Percentiles rank a stretch among this genome's conserved stretches.
These are phyloP conservation scores for Gloeopeniophorella convolvens DNA, from an alignment of 768 basidiomycete genomes.

Conservation along the genomic window DNA sequence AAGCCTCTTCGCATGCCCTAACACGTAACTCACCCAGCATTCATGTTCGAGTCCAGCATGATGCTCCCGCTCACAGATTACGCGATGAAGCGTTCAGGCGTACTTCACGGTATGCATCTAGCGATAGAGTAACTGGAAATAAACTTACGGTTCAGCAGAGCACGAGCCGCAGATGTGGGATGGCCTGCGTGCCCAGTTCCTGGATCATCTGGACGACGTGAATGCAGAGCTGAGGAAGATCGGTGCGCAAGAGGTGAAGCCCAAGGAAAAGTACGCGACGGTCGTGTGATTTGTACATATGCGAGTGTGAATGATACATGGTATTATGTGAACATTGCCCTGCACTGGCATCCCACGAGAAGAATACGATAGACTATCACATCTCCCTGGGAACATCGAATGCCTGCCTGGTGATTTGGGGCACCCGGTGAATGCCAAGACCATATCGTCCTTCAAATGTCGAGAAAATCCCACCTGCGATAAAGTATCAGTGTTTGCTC, in stretches of 20 bases:
- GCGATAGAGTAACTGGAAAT: too few species aligned
- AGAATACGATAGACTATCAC: too few species aligned
- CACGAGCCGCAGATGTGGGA: slow-evolving; percentile 68
- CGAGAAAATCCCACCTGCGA: background rate
- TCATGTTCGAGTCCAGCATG: slow-evolving; percentile 62
- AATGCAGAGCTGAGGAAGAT: slow-evolving; percentile 29
- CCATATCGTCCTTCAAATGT: slow-evolving; percentile 5
- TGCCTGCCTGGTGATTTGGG: too few species aligned
- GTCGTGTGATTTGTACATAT: background rate
- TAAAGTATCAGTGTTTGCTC: background rate
- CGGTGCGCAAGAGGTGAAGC: background rate
- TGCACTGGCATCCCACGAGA: too few species aligned
- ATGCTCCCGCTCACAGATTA: slow-evolving; percentile 59
- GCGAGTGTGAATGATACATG: too few species aligned
- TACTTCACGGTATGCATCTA: slow-evolving; percentile 43
- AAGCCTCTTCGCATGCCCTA: background rate
- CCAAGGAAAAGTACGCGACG: background rate
- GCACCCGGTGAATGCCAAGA: too few species aligned
- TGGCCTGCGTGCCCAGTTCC: slow-evolving; percentile 47
- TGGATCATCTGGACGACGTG: slow-evolving; percentile 50
- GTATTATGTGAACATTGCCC: too few species aligned
- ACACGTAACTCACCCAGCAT: slow-evolving; percentile 30
- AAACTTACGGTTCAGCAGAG: slow-evolving; percentile 28
- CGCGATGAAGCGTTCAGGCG: slow-evolving; percentile 52
- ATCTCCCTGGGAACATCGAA: too few species aligned